These are phyloP conservation scores for Lichenothelia convexa DNA, from an alignment of 495 filamentous ascomycete species.

Conservation along the genomic window DNA sequence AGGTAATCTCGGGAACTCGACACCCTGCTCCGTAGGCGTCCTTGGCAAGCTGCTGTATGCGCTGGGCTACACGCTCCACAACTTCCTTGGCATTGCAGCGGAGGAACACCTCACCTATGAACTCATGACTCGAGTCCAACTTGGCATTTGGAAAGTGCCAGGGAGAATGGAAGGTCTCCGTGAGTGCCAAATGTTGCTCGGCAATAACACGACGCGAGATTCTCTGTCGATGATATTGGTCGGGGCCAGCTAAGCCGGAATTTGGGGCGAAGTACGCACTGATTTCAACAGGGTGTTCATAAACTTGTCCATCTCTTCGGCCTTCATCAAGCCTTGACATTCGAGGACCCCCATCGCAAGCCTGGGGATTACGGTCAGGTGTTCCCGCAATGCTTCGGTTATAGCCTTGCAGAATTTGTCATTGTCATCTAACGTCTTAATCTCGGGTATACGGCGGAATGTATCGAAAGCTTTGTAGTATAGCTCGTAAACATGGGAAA, in stretches of 20 bases:
- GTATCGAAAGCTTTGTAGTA: slow-evolving; percentile 92
- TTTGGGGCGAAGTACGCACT: slow-evolving; percentile 30
- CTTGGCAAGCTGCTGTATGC: slow-evolving; percentile 47
- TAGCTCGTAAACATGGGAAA: slow-evolving; percentile 86
- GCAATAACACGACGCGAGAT: slow-evolving; percentile 94
- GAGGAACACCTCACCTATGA: slow-evolving; percentile 89
- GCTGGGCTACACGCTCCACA: slow-evolving; percentile 59
- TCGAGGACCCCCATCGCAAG: slow-evolving; percentile 88
- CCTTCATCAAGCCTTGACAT: slow-evolving; percentile 56
- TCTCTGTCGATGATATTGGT: slow-evolving; percentile 32
- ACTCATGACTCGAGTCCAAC: slow-evolving; percentile 49
- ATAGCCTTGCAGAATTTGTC: slow-evolving; percentile 72
- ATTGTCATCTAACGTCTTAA: slow-evolving; percentile 78
- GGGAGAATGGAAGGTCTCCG: slow-evolving; percentile 81
- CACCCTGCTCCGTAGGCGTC: slow-evolving; percentile 50
- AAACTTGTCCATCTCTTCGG: slow-evolving; percentile 70
- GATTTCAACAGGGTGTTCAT: slow-evolving; percentile 89
- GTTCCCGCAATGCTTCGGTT: slow-evolving; percentile 60
- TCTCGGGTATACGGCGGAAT: slow-evolving; percentile 64
- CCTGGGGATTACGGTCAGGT: slow-evolving; percentile 82
- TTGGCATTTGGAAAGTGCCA: slow-evolving; percentile 80
- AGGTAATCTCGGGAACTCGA: slow-evolving; percentile 59
- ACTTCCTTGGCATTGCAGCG: slow-evolving; percentile 86
- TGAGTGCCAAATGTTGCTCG: slow-evolving; percentile 92
- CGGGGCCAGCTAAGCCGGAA: not conserved